Percentiles rank a stretch among this genome's conserved stretches.
Evolutionary conservation across 2,329 filamentous ascomycete species (phyloP).

Genomic region (Colletotrichum simmondsii): DNA sequence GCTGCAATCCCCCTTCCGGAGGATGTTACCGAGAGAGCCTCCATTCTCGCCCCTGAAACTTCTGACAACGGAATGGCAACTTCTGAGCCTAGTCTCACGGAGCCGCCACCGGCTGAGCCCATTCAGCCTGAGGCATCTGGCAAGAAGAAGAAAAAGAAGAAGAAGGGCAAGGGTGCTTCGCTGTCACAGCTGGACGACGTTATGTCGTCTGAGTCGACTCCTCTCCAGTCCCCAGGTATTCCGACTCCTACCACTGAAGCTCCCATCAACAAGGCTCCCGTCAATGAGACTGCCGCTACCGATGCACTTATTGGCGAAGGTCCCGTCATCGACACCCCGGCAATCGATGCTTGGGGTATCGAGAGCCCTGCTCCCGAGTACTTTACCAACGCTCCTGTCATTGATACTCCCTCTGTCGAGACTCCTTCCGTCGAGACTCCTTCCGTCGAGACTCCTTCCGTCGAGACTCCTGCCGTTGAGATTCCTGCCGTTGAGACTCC

Average conservation of each 20-base stretch:
- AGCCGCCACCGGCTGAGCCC: slow-evolving; percentile 13
- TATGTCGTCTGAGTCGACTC: slow-evolving; percentile 6
- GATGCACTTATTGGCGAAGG: neutral
- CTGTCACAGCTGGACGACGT: slow-evolving; percentile 13
- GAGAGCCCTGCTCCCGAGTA: neutral
- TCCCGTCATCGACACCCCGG: neutral
- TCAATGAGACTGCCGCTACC: neutral
- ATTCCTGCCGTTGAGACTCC: slow-evolving; percentile 5
- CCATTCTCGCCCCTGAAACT: neutral
- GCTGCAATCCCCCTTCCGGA: neutral
- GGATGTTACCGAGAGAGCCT: neutral
- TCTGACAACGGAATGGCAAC: neutral
- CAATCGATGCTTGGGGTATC: neutral
- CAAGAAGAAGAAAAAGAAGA: slow-evolving; percentile 41
- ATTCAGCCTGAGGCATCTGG: slow-evolving; percentile 23
- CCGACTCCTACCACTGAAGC: slow-evolving; percentile 3
- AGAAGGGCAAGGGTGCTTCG: slow-evolving; percentile 31
- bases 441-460: neutral
- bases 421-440: neutral
- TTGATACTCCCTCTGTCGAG: neutral
- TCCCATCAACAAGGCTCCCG: neutral
- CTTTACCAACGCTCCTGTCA: neutral
- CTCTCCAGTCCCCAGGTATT: neutral
- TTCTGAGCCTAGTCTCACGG: slow-evolving; percentile 2
- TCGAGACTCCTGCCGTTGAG: neutral